Evolutionary conservation across 1,284 basidiomycete genomes (phyloP).

Genomic region (Ceratobasidium sp.): DNA sequence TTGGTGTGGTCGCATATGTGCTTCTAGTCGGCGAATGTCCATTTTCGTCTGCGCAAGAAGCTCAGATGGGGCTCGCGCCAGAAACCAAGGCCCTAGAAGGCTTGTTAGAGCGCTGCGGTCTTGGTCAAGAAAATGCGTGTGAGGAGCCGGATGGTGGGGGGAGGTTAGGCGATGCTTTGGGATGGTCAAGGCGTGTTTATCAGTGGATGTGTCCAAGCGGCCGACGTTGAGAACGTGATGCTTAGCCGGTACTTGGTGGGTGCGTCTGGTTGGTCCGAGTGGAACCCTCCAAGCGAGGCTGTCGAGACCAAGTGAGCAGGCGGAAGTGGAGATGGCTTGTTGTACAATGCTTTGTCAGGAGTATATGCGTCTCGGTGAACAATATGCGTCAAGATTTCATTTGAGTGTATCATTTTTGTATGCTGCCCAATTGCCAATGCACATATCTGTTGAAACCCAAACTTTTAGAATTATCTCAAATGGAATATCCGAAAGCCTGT

Average conservation of each 20-base stretch:
- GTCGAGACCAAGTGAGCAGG: slow-evolving; percentile 25
- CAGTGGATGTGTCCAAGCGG: slow-evolving; percentile 70
- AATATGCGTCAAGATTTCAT: background rate
- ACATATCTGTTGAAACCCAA: no score
- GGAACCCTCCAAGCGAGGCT: slow-evolving; percentile 1
- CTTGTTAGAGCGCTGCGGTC: slow-evolving; percentile 56
- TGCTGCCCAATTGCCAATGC: slow-evolving; percentile 9
- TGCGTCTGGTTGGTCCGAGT: slow-evolving; percentile 63
- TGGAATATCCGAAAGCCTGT: no score
- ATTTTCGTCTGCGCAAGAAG: slow-evolving; percentile 85
- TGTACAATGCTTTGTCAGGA: no score
- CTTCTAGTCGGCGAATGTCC: slow-evolving; percentile 95
- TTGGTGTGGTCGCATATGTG: slow-evolving; percentile 97
- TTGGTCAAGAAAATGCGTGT: slow-evolving; percentile 58
- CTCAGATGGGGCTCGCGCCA: slow-evolving; percentile 75
- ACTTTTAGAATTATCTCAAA: no score
- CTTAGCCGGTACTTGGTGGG: slow-evolving; percentile 80
- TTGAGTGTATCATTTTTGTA: slow-evolving; percentile 29
- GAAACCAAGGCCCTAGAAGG: slow-evolving; percentile 61
- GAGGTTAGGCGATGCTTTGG: slow-evolving; percentile 79
- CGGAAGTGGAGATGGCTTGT: no score
- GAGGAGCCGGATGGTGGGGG: slow-evolving; percentile 79
- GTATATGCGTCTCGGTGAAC: no score
- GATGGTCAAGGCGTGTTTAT: slow-evolving; percentile 80
- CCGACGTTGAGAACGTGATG: slow-evolving; percentile 82